Base-by-base conservation (phyloP, 805 yeast genomes). In the Naumovozyma castellii region DNA sequence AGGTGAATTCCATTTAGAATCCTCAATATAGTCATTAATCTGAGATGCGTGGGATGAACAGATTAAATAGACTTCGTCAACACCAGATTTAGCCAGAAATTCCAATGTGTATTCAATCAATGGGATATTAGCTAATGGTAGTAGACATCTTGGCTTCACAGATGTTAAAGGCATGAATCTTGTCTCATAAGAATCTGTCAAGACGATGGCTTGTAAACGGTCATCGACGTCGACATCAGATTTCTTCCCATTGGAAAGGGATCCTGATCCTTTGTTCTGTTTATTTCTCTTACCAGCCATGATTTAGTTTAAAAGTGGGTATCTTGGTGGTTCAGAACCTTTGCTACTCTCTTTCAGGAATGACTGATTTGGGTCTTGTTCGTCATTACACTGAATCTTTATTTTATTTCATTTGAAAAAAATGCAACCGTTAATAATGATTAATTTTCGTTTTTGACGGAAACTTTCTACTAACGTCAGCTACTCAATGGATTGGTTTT, bases 91-190 rank as follows among this genome's bases (percentile, higher is more conserved):
- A 9, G 97, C 96, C 35, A 92, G 69, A 57, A 92, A 92, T 64
- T 92, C 97, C 39, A 92, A 67, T 2, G 98, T 92, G 60, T 92
- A 92, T 59, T 92, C 97, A 45, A 92, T 76, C 54, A 92, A 71
- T 8, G 99, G 98, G 15, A 85, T 85, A 56, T 88, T 90, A 20
- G 95, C 96, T 42, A 92, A 65, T 2, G 97, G 97, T 45, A 92
- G 68, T 32, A 92, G 68, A 65, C 98, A 92, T 59, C 98, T 73
- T 31, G 98, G 98, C 46, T 70, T 76, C 15, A 76, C 78, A 2
- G 85, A 72, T 1, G 97, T 84, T 48, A 92, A 68, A 6, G 99
- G 99, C 84, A 83, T 79, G 62, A 92, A 92, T 51, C 95, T 71
- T 1, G 92, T 81, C 61, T 88, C 84, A 53, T 84, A 92, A 16